Evolutionary conservation across 306 rosid species (phyloP).

Genomic region (Bauhinia variegata): DNA sequence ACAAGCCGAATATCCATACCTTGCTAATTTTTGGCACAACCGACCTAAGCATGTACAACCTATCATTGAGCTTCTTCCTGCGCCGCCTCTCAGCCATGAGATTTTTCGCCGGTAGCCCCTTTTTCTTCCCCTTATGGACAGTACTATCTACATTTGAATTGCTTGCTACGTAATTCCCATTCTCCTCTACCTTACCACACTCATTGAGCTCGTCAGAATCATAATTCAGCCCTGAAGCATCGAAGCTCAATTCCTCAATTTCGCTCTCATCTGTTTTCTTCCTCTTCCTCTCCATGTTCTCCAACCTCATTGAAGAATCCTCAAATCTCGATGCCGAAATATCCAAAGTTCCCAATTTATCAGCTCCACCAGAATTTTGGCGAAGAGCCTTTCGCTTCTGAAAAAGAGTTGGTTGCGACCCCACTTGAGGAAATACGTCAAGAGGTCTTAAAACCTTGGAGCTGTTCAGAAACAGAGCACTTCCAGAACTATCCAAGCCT

Average conservation of each 20-base stretch:
- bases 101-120: constrained; percentile 88
- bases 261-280: constrained; percentile 53
- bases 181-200: constrained; percentile 49
- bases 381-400: constrained; percentile 72
- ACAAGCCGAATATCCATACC: constrained; percentile 45
- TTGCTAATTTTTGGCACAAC: constrained; percentile 98
- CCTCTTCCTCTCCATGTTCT: constrained; percentile 51
- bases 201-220: constrained; percentile 78
- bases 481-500: constrained; percentile 43
- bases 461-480: constrained; percentile 50
- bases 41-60: constrained; percentile 96
- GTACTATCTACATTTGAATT: constrained; percentile 53
- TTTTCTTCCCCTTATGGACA: constrained; percentile 86
- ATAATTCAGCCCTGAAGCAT: constrained; percentile 67
- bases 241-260: constrained; percentile 62
- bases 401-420: constrained; percentile 72
- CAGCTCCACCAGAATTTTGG: constrained; percentile 40
- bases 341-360: constrained; percentile 47
- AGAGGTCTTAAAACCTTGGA: constrained; percentile 52
- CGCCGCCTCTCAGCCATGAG: constrained; percentile 99
- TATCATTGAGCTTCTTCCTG: constrained; percentile 92
- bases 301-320: constrained; percentile 33
- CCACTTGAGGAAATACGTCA: constrained; percentile 50
- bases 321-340: constrained; percentile 41
- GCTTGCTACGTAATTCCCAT: constrained; percentile 45